These are phyloP conservation scores for Trichoderma reesei DNA, from an alignment of 495 filamentous ascomycete genomes.

Conservation along the genomic window DNA sequence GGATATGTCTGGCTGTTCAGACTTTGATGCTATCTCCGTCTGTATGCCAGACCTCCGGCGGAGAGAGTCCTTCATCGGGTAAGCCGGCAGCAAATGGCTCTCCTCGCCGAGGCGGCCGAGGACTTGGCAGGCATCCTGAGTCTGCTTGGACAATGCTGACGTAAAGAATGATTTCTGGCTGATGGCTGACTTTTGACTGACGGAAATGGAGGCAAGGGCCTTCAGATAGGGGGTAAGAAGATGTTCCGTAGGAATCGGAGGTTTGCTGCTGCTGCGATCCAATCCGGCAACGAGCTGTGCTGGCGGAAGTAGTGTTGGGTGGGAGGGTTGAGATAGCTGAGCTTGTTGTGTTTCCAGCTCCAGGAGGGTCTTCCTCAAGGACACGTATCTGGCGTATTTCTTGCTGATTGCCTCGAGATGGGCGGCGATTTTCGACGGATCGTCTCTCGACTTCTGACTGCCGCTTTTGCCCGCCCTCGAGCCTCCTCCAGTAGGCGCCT, in stretches of 20 bases:
- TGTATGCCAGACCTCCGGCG: slow-evolving; percentile 17
- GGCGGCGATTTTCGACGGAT: slow-evolving; percentile 33
- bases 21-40: slow-evolving; percentile 17
- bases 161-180: slow-evolving; percentile 56
- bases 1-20: slow-evolving; percentile 26
- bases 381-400: slow-evolving; percentile 39
- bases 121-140: slow-evolving; percentile 44
- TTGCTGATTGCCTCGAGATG: slow-evolving; percentile 33
- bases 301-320: slow-evolving; percentile 20
- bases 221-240: slow-evolving; percentile 46
- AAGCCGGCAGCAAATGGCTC: slow-evolving; percentile 56
- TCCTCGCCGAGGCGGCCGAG: slow-evolving; percentile 57
- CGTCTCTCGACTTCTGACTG: slow-evolving; percentile 26
- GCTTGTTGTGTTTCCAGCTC: slow-evolving; percentile 19
- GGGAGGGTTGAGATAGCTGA: slow-evolving; percentile 10
- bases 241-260: slow-evolving; percentile 17
- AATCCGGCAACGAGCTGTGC: slow-evolving; percentile 17
- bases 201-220: slow-evolving; percentile 45
- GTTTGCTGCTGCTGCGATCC: not conserved
- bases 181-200: slow-evolving; percentile 51
- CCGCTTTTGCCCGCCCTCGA: slow-evolving; percentile 29
- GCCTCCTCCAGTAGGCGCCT: slow-evolving; percentile 28
- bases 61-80: slow-evolving; percentile 37
- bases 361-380: slow-evolving; percentile 35
- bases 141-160: slow-evolving; percentile 46